Evolutionary conservation across 106 monocot genomes (phyloP).

Genomic region (Dioscorea alata): DNA sequence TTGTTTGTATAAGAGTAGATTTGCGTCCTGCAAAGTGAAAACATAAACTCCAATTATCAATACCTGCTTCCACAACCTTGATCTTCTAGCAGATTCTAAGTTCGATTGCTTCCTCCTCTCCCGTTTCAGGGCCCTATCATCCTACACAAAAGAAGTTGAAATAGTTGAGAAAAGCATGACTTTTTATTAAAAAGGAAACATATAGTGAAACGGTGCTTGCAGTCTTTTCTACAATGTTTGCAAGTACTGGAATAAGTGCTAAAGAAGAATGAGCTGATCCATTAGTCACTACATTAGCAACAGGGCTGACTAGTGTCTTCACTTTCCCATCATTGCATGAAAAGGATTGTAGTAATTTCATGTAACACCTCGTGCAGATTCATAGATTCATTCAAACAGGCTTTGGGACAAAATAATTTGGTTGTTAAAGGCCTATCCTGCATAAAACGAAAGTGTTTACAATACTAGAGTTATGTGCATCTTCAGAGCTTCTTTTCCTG

Average conservation of each 20-base stretch:
- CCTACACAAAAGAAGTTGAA: slow-evolving; percentile 24
- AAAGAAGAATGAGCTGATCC: slow-evolving; percentile 24
- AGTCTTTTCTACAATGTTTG: slow-evolving; percentile 24
- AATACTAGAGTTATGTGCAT: slow-evolving; percentile 36
- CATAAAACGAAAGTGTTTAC: not conserved
- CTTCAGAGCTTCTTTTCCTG: slow-evolving; percentile 40
- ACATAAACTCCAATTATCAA: too few relatives aligned
- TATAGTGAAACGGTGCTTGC: slow-evolving; percentile 15
- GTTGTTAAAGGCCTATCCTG: not conserved
- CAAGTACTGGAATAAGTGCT: slow-evolving; percentile 16
- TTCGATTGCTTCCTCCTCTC: slow-evolving; percentile 96
- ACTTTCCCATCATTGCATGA: slow-evolving; percentile 42
- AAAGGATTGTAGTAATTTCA: not conserved
- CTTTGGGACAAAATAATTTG: not conserved
- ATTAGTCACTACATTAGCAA: slow-evolving; percentile 17
- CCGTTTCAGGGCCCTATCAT: slow-evolving; percentile 77
- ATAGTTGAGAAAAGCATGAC: too few relatives aligned
- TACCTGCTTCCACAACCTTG: slow-evolving; percentile 93
- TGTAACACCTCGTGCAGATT: not conserved
- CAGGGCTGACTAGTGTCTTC: not conserved
- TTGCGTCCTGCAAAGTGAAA: slow-evolving; percentile 18
- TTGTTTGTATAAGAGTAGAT: slow-evolving; percentile 68
- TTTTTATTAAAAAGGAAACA: too few relatives aligned
- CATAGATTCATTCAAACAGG: not conserved
- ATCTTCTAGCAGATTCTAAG: slow-evolving; percentile 95